Conservation (phyloP, 2,329 filamentous ascomycete genomes). For the Diplodia mutila region DNA sequence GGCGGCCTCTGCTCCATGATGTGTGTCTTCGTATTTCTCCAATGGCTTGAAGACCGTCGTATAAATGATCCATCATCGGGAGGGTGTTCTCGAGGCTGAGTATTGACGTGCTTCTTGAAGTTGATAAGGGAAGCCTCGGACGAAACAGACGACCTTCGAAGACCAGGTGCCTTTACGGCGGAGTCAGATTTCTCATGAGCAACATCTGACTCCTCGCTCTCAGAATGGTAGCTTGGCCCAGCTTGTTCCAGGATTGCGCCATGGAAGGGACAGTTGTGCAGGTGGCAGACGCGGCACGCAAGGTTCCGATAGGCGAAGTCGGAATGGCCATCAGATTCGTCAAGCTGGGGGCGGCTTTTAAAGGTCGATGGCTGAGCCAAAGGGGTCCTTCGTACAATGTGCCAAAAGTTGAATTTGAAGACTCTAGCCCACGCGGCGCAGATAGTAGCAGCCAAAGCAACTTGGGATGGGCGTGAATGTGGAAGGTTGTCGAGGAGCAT, state of each 20-base stretch:
- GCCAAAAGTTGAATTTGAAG: conserved; percentile 46
- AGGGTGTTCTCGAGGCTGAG: conserved; percentile 26
- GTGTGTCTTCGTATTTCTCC: conserved; percentile 50
- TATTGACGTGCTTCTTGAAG: conserved; percentile 30
- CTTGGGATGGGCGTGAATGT: conserved; percentile 29
- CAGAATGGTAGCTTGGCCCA: background rate
- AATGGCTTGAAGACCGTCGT: conserved; percentile 26
- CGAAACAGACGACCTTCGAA: background rate
- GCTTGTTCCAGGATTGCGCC: conserved; percentile 44
- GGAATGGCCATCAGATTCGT: conserved; percentile 1
- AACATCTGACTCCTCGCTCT: background rate
- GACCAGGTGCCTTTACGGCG: background rate
- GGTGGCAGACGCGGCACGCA: conserved; percentile 39
- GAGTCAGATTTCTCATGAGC: conserved; percentile 24
- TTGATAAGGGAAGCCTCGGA: conserved; percentile 15
- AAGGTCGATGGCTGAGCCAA: conserved; percentile 30
- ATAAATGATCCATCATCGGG: background rate
- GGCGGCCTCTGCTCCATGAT: conserved; percentile 61
- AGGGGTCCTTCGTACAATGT: conserved; percentile 39
- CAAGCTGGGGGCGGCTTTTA: background rate
- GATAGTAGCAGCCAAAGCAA: conserved; percentile 41
- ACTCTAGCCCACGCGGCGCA: conserved; percentile 43
- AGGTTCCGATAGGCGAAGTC: conserved; percentile 32
- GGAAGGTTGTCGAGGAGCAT: conserved; percentile 38
- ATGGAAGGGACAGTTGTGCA: conserved; percentile 47